Evolutionary conservation across 129 eudicot genomes (phyloP).

Genomic region (Ambrosia trifida): DNA sequence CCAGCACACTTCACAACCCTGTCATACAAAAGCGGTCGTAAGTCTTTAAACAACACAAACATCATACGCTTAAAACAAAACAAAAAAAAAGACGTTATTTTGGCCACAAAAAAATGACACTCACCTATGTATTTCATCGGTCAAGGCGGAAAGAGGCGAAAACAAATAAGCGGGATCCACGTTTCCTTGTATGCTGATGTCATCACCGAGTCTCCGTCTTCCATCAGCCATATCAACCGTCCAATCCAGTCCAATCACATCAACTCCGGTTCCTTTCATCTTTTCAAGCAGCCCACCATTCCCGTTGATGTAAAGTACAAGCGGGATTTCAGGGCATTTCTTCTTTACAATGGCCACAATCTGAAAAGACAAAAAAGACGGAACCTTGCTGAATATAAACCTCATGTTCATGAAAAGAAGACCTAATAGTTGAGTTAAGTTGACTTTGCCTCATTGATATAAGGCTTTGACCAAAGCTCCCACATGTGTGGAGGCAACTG

Average conservation of each 20-base stretch:
- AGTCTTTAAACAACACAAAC: not conserved
- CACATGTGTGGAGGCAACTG: slow-evolving; percentile 94
- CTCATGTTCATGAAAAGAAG: not conserved
- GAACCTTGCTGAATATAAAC: slow-evolving; percentile 17
- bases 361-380: slow-evolving; percentile 40
- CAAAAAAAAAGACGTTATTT: not conserved
- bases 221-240: slow-evolving; percentile 99
- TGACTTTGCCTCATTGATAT: slow-evolving; percentile 71
- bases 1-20: slow-evolving; percentile 97
- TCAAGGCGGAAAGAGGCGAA: slow-evolving; percentile 77
- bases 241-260: slow-evolving; percentile 98
- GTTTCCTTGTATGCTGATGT: slow-evolving; percentile 83
- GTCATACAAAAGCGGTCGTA: slow-evolving; percentile 29
- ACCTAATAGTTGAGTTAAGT: slow-evolving; percentile 11
- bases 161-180: slow-evolving; percentile 91
- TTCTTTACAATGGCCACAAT: slow-evolving; percentile 68
- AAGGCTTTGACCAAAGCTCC: slow-evolving; percentile 98
- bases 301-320: slow-evolving; percentile 90
- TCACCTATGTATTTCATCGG: slow-evolving; percentile 83
- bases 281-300: slow-evolving; percentile 94
- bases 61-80: not conserved
- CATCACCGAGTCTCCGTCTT: slow-evolving; percentile 73
- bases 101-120: slow-evolving; percentile 11
- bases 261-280: slow-evolving; percentile 91
- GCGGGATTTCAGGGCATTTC: slow-evolving; percentile 83